Conservation (phyloP, 1,139 yeast genomes). For the Hemisphaericaspora xylanilytica region DNA sequence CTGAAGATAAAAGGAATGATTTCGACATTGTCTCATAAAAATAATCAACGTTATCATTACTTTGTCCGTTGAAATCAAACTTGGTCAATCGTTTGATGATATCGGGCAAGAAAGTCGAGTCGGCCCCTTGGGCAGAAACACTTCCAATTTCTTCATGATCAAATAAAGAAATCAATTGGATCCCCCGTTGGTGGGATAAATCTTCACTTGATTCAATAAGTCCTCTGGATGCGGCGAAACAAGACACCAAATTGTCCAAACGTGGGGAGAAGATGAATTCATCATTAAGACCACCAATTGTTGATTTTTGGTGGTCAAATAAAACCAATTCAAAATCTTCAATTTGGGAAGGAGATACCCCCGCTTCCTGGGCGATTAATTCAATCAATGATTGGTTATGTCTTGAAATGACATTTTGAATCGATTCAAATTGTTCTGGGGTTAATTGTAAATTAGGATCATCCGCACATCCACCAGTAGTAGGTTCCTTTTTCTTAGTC, state of each 20-base stretch:
- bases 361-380: conserved; percentile 64
- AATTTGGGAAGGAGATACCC: conserved; percentile 49
- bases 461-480: conserved; percentile 48
- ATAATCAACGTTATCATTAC: conserved; percentile 16
- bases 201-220: conserved; percentile 52
- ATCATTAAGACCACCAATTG: conserved; percentile 82
- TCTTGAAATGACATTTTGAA: conserved; percentile 64
- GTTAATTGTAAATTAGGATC: conserved; percentile 44
- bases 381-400: conserved; percentile 72
- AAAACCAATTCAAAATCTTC: conserved; percentile 91
- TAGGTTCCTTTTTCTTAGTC: conserved; percentile 15
- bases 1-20: conserved; percentile 88
- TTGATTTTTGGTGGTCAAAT: conserved; percentile 79
- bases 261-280: conserved; percentile 95
- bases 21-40: conserved; percentile 69
- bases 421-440: conserved; percentile 60
- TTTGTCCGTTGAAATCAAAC: conserved; percentile 27
- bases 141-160: conserved; percentile 98
- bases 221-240: conserved; percentile 76
- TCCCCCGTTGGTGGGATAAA: conserved; percentile 49
- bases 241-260: conserved; percentile 84
- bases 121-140: conserved; percentile 93
- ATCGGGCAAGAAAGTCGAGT: conserved; percentile 84
- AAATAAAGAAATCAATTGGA: conserved; percentile 74
- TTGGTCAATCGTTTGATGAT: conserved; percentile 64